These are phyloP conservation scores for Eurotiales sp. DNA, from an alignment of 2,329 filamentous ascomycete species.

Conservation along the genomic window DNA sequence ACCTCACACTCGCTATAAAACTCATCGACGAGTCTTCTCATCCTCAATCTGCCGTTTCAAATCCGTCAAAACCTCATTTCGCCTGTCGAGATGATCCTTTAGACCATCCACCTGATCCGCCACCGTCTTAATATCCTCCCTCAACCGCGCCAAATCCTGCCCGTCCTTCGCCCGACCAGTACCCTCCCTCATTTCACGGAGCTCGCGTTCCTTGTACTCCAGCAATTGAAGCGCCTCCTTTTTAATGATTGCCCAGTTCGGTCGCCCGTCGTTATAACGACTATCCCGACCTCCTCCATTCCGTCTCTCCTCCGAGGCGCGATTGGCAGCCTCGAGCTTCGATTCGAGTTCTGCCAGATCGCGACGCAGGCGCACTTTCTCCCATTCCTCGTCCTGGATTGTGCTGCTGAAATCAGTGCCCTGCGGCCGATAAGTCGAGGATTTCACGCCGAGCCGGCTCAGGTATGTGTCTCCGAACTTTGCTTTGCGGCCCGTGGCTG, in stretches of 20 bases:
- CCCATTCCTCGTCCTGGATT: constrained; percentile 89
- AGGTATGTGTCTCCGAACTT: constrained; percentile 98
- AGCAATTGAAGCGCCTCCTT: constrained; percentile 88
- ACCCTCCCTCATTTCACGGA: constrained; percentile 67
- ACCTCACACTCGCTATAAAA: too few relatives aligned
- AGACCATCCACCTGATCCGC: constrained; percentile 90
- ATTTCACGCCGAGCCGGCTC: constrained; percentile 76
- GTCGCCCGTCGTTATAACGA: constrained; percentile 61
- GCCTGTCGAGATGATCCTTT: constrained; percentile 72
- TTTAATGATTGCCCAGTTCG: constrained; percentile 87
- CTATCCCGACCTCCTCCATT: constrained; percentile 33
- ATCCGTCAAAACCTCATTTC: constrained; percentile 72
- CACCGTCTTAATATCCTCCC: constrained; percentile 85
- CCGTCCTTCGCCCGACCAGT: constrained; percentile 56
- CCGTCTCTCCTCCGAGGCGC: constrained; percentile 62
- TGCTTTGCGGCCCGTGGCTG: constrained; percentile 81
- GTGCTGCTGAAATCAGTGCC: constrained; percentile 88
- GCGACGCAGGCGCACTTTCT: constrained; percentile 91
- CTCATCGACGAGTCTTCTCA: constrained; percentile 61
- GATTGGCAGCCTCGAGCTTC: constrained; percentile 80
- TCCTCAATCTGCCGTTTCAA: constrained; percentile 80
- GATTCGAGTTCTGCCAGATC: constrained; percentile 85
- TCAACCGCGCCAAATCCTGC: constrained; percentile 68
- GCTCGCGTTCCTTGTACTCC: constrained; percentile 84
- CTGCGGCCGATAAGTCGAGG: constrained; percentile 66